Conservation (phyloP, 1,284 basidiomycete species). For the Rhodotorula sp. region DNA sequence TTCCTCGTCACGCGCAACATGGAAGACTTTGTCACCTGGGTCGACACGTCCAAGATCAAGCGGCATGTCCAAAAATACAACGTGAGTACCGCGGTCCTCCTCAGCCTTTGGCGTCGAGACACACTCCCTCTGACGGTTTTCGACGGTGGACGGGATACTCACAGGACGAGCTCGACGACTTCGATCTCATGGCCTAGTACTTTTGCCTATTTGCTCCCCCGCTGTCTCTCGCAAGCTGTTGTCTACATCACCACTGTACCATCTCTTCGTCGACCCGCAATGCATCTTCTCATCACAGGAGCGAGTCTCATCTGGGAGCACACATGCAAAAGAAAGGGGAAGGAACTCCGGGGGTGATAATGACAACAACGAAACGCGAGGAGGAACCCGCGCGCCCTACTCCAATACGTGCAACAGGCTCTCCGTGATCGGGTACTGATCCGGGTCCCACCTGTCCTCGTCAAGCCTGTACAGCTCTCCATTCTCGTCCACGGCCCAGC, state of each 20-base stretch:
- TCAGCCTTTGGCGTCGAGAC: not conserved
- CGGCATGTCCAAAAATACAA: constrained; percentile 94
- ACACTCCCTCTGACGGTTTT: not conserved
- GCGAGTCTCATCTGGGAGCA: not conserved
- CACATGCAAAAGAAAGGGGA: not conserved
- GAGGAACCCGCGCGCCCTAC: not conserved
- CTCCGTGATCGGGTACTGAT: not conserved
- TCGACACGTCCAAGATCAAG: constrained; percentile 95
- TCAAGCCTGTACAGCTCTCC: not conserved
- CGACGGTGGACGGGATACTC: no score
- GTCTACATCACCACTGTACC: not conserved
- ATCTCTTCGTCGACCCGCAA: not conserved
- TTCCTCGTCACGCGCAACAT: constrained; percentile 93
- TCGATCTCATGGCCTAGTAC: constrained; percentile 34
- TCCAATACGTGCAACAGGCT: no score
- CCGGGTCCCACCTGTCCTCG: not conserved
- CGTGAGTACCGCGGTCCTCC: constrained; percentile 48
- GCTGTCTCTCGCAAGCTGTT: not conserved
- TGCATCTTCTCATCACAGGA: not conserved
- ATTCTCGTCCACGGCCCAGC: not conserved
- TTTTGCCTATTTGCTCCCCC: no score
- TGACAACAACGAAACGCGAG: not conserved
- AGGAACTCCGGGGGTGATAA: no score
- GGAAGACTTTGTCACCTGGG: constrained; percentile 99
- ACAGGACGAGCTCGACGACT: constrained; percentile 42